Percentiles rank a stretch among this genome's conserved stretches.
These are phyloP conservation scores for Fusarium torreyae DNA, from an alignment of 2,329 filamentous ascomycete species.

Conservation along the genomic window DNA sequence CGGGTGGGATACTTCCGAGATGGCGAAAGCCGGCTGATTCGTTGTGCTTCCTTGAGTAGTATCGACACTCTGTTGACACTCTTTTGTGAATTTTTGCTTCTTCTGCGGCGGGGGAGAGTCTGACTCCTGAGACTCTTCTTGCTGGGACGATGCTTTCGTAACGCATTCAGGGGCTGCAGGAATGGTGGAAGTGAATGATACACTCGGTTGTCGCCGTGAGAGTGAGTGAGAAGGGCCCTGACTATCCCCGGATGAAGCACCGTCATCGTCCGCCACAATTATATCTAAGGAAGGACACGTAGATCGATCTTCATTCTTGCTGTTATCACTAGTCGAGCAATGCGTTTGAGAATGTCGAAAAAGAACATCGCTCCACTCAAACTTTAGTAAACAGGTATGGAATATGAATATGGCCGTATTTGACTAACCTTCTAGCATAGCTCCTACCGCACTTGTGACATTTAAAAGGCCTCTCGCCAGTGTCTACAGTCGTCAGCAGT, in stretches of 20 bases:
- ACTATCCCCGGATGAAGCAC: background rate
- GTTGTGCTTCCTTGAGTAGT: background rate
- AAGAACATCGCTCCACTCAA: conserved; percentile 10
- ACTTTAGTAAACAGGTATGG: background rate
- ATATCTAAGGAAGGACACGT: background rate
- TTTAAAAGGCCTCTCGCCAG: conserved; percentile 26
- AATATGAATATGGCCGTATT: background rate
- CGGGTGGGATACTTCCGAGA: background rate
- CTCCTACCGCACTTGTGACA: conserved; percentile 12
- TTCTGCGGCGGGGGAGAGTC: background rate
- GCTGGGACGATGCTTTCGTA: too few relatives aligned
- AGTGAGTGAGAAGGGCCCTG: too few relatives aligned
- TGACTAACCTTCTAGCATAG: conserved; percentile 15
- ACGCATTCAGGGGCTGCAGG: background rate
- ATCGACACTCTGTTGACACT: background rate
- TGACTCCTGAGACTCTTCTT: background rate
- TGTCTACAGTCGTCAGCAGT: conserved; percentile 6
- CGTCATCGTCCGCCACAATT: background rate
- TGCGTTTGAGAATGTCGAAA: conserved; percentile 26
- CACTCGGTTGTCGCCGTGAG: background rate
- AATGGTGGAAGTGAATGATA: background rate
- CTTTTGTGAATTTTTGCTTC: background rate
- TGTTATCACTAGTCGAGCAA: background rate
- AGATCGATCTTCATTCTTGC: background rate
- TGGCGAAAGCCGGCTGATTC: background rate